A percentile compares a stretch with the other conserved stretches of the same genome.
Evolutionary conservation across 1,284 basidiomycete species (phyloP).

Genomic region (Irpex sp.): DNA sequence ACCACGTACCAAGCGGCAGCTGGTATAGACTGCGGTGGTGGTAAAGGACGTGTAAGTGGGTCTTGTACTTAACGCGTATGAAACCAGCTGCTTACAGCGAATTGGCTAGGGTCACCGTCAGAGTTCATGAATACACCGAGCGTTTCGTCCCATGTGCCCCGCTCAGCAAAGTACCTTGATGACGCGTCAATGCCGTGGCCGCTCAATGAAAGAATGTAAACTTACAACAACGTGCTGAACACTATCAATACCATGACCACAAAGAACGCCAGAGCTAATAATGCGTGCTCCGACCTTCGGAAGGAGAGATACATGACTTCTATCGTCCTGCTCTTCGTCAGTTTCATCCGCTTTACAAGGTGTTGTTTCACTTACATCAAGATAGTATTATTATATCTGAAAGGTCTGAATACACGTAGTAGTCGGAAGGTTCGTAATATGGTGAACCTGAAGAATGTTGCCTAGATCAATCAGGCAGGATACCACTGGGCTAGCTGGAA

Average conservation of each 20-base stretch:
- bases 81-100: conserved; percentile 45
- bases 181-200: neutral
- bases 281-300: conserved; percentile 78
- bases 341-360: neutral
- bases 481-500: neutral
- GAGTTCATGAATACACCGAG: conserved; percentile 79
- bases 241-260: conserved; percentile 84
- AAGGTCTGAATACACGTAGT: conserved; percentile 83
- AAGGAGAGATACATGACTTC: conserved; percentile 94
- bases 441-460: conserved; percentile 84
- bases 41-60: conserved; percentile 3
- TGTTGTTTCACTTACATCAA: conserved; percentile 52
- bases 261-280: conserved; percentile 85
- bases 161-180: conserved; percentile 78
- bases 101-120: conserved; percentile 78
- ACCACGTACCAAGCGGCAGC: conserved; percentile 62
- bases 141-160: conserved; percentile 81
- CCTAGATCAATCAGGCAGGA: conserved; percentile 35
- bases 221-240: conserved; percentile 81
- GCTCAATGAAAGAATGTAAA: conserved; percentile 9
- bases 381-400: conserved; percentile 79
- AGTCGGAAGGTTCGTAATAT: conserved; percentile 83
- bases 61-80: neutral
- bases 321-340: conserved; percentile 57
- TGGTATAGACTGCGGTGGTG: conserved; percentile 61